These are phyloP conservation scores for Trichaptum fuscoviolaceum DNA, from an alignment of 768 basidiomycete genomes.

Conservation along the genomic window DNA sequence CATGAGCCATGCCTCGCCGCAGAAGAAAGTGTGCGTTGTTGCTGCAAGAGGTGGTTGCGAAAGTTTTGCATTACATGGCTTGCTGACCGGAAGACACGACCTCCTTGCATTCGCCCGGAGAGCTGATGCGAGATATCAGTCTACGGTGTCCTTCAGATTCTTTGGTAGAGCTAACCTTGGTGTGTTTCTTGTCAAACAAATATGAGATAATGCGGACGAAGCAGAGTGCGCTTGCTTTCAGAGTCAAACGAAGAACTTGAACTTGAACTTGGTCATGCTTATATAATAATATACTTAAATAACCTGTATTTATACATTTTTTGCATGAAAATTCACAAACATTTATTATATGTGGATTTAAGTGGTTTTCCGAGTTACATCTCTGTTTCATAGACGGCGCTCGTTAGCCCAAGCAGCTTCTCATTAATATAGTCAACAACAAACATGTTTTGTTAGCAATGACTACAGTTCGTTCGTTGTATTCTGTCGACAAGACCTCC, in stretches of 20 bases:
- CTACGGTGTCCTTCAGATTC: background rate
- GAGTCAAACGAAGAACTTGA: too few relatives aligned
- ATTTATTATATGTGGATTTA: too few relatives aligned
- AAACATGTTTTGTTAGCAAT: background rate
- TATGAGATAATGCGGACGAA: background rate
- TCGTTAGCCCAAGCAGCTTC: too few relatives aligned
- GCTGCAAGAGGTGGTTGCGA: background rate
- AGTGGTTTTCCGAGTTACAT: too few relatives aligned
- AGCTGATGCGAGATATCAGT: background rate
- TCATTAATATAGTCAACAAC: too few relatives aligned
- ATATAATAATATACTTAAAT: too few relatives aligned
- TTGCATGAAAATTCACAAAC: too few relatives aligned
- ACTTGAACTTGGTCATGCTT: too few relatives aligned
- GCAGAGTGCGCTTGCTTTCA: background rate
- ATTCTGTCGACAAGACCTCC: background rate
- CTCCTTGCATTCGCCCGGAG: conserved; percentile 29
- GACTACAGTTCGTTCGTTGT: background rate
- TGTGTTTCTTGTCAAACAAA: background rate
- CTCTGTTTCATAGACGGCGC: too few relatives aligned
- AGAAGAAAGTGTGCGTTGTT: background rate
- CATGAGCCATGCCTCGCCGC: background rate
- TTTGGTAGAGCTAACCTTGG: background rate
- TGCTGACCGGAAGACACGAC: conserved; percentile 15
- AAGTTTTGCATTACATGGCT: conserved; percentile 33
- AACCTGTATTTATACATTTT: too few relatives aligned